A percentile compares a stretch with the other conserved stretches of the same genome.
Evolutionary conservation across 306 rosid genomes (phyloP).

Genomic region (Begonia peltatifolia): DNA sequence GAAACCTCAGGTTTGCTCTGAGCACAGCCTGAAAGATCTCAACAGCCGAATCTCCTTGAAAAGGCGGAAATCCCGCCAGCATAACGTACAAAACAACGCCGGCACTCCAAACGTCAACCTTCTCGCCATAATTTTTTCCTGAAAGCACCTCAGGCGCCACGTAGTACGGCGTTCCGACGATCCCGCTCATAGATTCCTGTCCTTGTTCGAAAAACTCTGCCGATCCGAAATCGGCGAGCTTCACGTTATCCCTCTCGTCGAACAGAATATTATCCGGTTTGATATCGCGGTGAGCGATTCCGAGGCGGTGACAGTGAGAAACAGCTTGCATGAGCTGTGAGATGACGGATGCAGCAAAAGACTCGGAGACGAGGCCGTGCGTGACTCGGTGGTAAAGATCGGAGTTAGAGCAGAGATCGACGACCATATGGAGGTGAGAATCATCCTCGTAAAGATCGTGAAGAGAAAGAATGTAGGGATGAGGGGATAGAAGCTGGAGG

Average conservation of each 20-base stretch:
- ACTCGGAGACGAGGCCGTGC: constrained; percentile 17
- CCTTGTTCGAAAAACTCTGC: constrained; percentile 34
- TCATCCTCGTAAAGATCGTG: constrained; percentile 44
- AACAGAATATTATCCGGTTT: constrained; percentile 59
- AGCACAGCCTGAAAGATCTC: constrained; percentile 50
- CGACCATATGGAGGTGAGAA: constrained; percentile 32
- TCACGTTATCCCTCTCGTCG: constrained; percentile 18
- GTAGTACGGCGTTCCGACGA: constrained; percentile 60
- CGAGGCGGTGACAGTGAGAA: constrained; percentile 43
- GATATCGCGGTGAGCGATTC: constrained; percentile 58
- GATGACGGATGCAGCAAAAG: constrained; percentile 25
- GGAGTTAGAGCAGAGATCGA: constrained; percentile 38
- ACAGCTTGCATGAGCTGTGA: constrained; percentile 40
- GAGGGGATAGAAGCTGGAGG: constrained; percentile 27
- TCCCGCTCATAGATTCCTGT: constrained; percentile 31
- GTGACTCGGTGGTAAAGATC: constrained; percentile 28
- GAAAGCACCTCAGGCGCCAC: constrained; percentile 59
- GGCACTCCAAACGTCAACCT: constrained; percentile 68
- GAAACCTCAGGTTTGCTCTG: constrained; percentile 48
- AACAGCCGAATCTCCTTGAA: constrained; percentile 38
- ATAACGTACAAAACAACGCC: constrained; percentile 60
- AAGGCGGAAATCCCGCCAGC: constrained; percentile 49
- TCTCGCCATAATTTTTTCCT: constrained; percentile 39
- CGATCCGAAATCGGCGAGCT: constrained; percentile 49
- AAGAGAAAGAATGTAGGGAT: constrained; percentile 36